These are phyloP conservation scores for Stereum hirsutum DNA, from an alignment of 1,284 basidiomycete genomes.

Conservation along the genomic window DNA sequence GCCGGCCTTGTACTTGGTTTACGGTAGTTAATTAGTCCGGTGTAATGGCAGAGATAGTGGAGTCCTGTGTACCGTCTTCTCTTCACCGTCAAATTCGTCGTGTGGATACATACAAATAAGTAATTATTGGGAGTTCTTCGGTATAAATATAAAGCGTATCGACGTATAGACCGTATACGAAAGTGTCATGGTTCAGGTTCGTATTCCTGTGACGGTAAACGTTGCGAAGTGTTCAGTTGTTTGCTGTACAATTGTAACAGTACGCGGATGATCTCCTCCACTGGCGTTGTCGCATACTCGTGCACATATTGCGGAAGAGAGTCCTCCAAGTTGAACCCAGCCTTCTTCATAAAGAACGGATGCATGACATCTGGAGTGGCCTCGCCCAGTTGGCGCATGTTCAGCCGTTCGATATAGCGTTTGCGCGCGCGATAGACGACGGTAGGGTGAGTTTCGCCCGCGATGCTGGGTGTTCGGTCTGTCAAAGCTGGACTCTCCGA, in stretches of 20 bases:
- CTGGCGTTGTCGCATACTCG: conserved; percentile 75
- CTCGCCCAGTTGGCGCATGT: conserved; percentile 79
- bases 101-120: no score
- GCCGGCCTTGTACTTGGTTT: neutral
- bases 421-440: conserved; percentile 42
- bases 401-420: conserved; percentile 63
- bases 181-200: no score
- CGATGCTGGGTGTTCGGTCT: no score
- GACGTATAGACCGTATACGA: no score
- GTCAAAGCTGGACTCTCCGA: no score
- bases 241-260: conserved; percentile 74
- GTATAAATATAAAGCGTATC: no score
- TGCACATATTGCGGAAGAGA: conserved; percentile 80
- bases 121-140: no score
- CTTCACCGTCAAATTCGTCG: no score
- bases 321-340: conserved; percentile 74
- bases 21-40: no score
- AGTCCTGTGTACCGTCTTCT: no score
- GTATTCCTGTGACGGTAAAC: no score
- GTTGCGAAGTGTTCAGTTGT: conserved; percentile 39
- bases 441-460: conserved; percentile 9
- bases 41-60: no score
- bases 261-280: conserved; percentile 82
- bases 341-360: conserved; percentile 78
- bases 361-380: conserved; percentile 85